Conservation (phyloP, 441 rosid species). For the Euphorbia corollata region DNA sequence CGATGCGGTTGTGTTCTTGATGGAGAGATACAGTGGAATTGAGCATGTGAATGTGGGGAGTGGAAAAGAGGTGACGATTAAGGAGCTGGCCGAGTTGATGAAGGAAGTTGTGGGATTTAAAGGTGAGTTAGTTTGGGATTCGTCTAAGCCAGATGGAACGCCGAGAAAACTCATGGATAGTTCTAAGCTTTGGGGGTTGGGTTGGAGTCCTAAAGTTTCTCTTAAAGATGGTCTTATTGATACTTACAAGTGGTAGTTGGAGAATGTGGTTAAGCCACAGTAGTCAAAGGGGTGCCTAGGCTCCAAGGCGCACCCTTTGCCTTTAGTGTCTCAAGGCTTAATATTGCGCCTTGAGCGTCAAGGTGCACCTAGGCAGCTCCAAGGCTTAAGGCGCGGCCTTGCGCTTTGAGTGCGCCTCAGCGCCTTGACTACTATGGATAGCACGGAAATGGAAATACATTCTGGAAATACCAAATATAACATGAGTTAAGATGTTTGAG, state of each 20-base stretch:
- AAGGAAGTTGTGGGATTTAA: constrained; percentile 80
- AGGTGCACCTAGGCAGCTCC: too few relatives aligned
- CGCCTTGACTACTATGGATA: too few relatives aligned
- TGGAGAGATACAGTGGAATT: constrained; percentile 62
- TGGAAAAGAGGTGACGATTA: constrained; percentile 79
- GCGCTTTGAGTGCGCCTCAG: too few relatives aligned
- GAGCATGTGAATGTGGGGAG: constrained; percentile 91
- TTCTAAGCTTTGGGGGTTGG: constrained; percentile 67
- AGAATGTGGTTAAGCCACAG: constrained; percentile 42
- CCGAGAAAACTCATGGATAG: constrained; percentile 96
- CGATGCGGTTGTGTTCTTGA: constrained; percentile 66
- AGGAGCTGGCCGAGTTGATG: constrained; percentile 81
- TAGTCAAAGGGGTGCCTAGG: too few relatives aligned
- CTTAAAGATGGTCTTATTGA: constrained; percentile 71
- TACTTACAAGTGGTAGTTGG: constrained; percentile 86
- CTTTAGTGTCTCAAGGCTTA: too few relatives aligned
- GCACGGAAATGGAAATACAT: too few relatives aligned
- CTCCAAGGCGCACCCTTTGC: too few relatives aligned
- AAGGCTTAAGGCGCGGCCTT: too few relatives aligned
- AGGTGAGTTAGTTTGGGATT: constrained; percentile 81
- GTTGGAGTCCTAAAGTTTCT: constrained; percentile 68
- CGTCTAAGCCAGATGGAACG: constrained; percentile 79
- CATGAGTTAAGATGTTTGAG: too few relatives aligned
- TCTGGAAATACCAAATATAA: too few relatives aligned
- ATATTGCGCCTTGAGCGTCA: too few relatives aligned